Base-by-base conservation (phyloP, 768 basidiomycete genomes). In the Kwoniella bestiolae region DNA sequence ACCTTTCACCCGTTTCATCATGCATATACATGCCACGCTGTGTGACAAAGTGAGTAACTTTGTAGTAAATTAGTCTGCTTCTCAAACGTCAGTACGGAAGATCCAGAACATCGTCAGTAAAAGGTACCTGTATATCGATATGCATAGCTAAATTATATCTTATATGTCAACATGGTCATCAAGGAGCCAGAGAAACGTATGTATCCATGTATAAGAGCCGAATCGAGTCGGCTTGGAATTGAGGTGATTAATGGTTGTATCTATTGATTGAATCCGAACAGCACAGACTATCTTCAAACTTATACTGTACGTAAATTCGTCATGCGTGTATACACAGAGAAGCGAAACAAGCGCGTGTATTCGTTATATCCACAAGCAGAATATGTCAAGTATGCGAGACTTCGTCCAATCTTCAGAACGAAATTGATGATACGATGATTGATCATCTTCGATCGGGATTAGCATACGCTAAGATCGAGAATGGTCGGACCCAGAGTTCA, bases 401-500 rank as follows among this genome's bases (percentile, higher is more conserved):
- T n/a, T 21, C 26, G 14, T 14, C 12, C 12, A 34, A 28, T 28
- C 35, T n/a, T n/a, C 28, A 41, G 25, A 26, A 28, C 21, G 26
- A 44, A 21, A 16, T 18, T 23, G 34, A 35, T 9, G 31, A 5
- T 21, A n/a, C 8, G 16, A 45, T 41, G 14, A 35, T 9, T 28
- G 35, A 2, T 62, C 44, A 67, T 25, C 65, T 63, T 21, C 68
- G 67, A 28, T 64, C 65, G 5, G 74, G 21, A 31, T 63, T 66
- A 52, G 59, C 62, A 53, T 75, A 78, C 3, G 76, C 75, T 12
- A 80, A 63, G 26, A 80, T 56, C 16, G 75, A 62, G 66, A 80
- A 80, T 14, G 76, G 76, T 56, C 76, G 70, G 29, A 80, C 71
- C 79, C 79, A 80, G 18, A 80, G 67, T 65, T 80, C 79, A 9